Evolutionary conservation across 495 filamentous ascomycete species (phyloP), one percentile per base, ranked within the genome.

Genomic region (Evansstolkia leycettana): DNA sequence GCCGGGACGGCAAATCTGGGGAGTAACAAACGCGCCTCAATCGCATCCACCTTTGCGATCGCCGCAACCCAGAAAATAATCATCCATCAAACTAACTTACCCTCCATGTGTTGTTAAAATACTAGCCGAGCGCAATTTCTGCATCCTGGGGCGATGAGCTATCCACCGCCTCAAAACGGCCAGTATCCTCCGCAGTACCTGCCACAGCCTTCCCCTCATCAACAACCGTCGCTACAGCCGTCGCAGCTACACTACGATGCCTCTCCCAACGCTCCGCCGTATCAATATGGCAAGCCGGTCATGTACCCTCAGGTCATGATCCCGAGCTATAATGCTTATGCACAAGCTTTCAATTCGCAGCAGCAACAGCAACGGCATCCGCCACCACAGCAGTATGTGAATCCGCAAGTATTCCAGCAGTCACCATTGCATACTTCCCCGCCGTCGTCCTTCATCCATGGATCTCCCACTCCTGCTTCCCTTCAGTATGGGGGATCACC

Each of bases 111-210:
- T n/a, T n/a, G n/a, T 9, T 30, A 12, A 5, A 6, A 30, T 12
- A 42, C 30, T 41, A 31, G 46, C 31, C 28, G 47, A 42, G 39
- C 43, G 33, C 37, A 41, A 43, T 36, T 48, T 45, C 39, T 42
- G 45, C 34, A 52, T 51, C 39, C 50, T 46, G 55, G 52, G 61
- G 63, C 57, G 50, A 67, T 67, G 64, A 67, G 57, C 59, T 67
- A 55, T 43, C 60, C 61, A 61, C 61, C 63, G 33, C 58, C 62
- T 33, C 54, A 62, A 42, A 52, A 60, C 48, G 58, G 58, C 40
- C 62, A 61, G 48, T 65, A 58, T 46, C 55, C 52, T 37, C 41
- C 63, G 40, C 57, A 58, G 37, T 64, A 64, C 33, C 53, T 58
- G 40, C 58, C 58, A 29, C 48, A 57, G 35, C 45, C 42, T 32